phyloP scores from a whole-genome alignment of 768 basidiomycete species.

The Asterophora lycoperdoides region DNA sequence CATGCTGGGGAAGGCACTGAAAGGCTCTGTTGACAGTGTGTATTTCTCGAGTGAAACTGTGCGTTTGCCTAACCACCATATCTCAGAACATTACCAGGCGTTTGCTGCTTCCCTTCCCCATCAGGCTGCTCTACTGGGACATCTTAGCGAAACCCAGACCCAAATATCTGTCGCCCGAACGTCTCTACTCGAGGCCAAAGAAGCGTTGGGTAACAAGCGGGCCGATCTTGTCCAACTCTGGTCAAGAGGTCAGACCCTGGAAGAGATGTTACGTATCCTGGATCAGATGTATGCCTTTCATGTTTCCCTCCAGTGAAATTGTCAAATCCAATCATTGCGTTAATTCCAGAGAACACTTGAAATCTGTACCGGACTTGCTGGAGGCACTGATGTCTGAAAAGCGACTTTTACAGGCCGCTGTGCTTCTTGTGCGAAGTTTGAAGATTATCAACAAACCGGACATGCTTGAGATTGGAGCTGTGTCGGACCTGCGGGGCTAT shows the following conservation, averaged over 20 bases:
- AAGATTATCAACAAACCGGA: conserved; percentile 90
- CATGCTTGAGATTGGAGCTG: conserved; percentile 93
- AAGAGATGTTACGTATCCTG: conserved; percentile 93
- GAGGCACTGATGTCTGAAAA: conserved; percentile 97
- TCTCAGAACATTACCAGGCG: conserved; percentile 82
- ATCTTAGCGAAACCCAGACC: conserved; percentile 67
- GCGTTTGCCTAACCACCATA: neutral
- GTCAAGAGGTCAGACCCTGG: conserved; percentile 83
- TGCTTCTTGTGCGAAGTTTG: conserved; percentile 79
- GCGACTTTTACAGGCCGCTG: conserved; percentile 82
- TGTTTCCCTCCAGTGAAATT: neutral
- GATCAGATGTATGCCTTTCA: conserved; percentile 77
- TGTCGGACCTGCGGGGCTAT: conserved; percentile 84
- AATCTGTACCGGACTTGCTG: conserved; percentile 84
- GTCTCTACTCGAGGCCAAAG: conserved; percentile 73
- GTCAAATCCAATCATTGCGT: conserved; percentile 12
- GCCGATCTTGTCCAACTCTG: conserved; percentile 89
- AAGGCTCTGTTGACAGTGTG: conserved; percentile 86
- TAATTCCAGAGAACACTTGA: conserved; percentile 72
- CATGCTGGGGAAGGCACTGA: conserved; percentile 73
- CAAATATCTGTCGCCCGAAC: conserved; percentile 71
- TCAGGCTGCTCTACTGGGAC: conserved; percentile 72
- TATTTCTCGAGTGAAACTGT: conserved; percentile 13
- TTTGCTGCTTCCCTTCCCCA: conserved; percentile 94
- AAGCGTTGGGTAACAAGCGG: conserved; percentile 73